These are phyloP conservation scores for Thalia dealbata DNA, from an alignment of 176 grass and related monocot genomes.

Conservation along the genomic window DNA sequence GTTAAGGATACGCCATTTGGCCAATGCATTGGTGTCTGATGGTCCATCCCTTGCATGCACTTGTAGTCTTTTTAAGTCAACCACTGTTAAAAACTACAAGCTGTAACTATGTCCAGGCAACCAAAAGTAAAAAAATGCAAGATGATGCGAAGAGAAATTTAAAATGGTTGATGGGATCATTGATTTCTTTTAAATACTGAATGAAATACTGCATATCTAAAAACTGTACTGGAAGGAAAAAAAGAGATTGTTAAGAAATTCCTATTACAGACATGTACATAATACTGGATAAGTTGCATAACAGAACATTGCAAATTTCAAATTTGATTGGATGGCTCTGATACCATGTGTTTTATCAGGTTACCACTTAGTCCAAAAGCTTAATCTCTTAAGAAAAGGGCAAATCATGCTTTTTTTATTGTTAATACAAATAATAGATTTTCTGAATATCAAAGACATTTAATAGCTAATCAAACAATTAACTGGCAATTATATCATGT, in stretches of 20 bases:
- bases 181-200: neutral
- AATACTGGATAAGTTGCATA: neutral
- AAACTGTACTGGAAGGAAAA: neutral
- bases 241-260: neutral
- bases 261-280: neutral
- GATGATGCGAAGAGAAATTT: neutral
- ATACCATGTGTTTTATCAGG: too few species aligned
- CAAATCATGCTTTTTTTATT: too few species aligned
- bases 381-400: too few species aligned
- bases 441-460: too few species aligned
- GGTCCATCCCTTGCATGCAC: conserved; percentile 63
- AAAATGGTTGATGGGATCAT: neutral
- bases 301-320: neutral
- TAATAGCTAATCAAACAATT: too few species aligned
- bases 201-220: neutral
- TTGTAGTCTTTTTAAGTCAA: conserved; percentile 69
- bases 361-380: too few species aligned
- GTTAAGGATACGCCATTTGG: conserved; percentile 97
- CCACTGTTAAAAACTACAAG: conserved; percentile 46
- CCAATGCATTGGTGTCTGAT: conserved; percentile 69
- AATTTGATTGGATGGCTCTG: too few species aligned
- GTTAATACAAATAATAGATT: too few species aligned
- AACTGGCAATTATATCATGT: too few species aligned
- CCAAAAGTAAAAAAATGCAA: neutral
- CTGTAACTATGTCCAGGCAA: neutral